Evolutionary conservation across 257 asterid genomes (phyloP).

Genomic region (Plantago major): DNA sequence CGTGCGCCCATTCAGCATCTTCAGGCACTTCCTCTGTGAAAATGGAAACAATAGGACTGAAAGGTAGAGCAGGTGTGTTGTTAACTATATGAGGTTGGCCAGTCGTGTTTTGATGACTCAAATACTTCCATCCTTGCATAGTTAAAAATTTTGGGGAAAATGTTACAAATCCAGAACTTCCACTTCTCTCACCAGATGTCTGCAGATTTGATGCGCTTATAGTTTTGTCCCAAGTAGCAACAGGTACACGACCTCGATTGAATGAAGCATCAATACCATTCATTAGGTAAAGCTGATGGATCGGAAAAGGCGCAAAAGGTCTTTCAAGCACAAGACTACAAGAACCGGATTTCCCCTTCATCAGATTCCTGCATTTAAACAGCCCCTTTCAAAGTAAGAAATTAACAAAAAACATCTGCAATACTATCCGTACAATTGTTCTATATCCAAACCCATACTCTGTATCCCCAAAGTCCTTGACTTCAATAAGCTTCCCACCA

Average conservation of each 20-base stretch:
- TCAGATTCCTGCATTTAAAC: slow-evolving; percentile 55
- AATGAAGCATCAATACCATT: slow-evolving; percentile 57
- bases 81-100: slow-evolving; percentile 29
- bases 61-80: slow-evolving; percentile 43
- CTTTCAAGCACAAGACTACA: slow-evolving; percentile 90
- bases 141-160: slow-evolving; percentile 66
- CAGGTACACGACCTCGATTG: slow-evolving; percentile 77
- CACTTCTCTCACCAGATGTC: slow-evolving; percentile 45
- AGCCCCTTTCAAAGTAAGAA: slow-evolving; percentile 1
- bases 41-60: slow-evolving; percentile 65
- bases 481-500: slow-evolving; percentile 59
- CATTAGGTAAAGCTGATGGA: slow-evolving; percentile 57
- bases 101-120: slow-evolving; percentile 36
- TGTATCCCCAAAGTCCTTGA: slow-evolving; percentile 66
- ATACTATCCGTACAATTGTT: neutral
- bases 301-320: slow-evolving; percentile 82
- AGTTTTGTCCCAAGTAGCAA: slow-evolving; percentile 75
- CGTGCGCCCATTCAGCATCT: slow-evolving; percentile 84
- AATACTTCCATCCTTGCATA: slow-evolving; percentile 68
- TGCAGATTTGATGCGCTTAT: slow-evolving; percentile 37
- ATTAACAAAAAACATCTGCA: neutral
- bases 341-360: slow-evolving; percentile 56
- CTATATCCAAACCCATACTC: slow-evolving; percentile 35
- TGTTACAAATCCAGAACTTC: slow-evolving; percentile 70
- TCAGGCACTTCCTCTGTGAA: slow-evolving; percentile 49